Conservation (phyloP, 164 flowering plant species). For the Euptelea pleiosperma region DNA sequence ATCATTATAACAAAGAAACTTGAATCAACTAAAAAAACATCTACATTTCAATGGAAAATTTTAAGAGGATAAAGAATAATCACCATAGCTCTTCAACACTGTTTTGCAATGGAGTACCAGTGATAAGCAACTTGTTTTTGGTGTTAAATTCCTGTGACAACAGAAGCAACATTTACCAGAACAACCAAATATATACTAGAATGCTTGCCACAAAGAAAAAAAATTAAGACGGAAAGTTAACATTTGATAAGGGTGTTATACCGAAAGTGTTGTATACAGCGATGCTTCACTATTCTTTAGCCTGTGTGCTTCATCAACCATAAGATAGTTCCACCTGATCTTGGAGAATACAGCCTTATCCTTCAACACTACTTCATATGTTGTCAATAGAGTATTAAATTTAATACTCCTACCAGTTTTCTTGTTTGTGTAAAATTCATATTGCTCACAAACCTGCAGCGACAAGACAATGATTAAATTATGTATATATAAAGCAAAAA, state of each 20-base stretch:
- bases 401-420: conserved; percentile 61
- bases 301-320: conserved; percentile 99
- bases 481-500: neutral
- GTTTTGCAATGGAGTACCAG: conserved; percentile 98
- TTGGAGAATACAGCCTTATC: conserved; percentile 89
- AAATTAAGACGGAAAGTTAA: neutral
- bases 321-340: conserved; percentile 92
- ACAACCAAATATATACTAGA: neutral
- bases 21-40: too few relatives aligned
- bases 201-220: neutral
- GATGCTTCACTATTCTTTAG: conserved; percentile 97
- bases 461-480: neutral
- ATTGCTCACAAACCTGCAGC: conserved; percentile 87
- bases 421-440: conserved; percentile 74
- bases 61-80: conserved; percentile 10
- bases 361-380: conserved; percentile 93
- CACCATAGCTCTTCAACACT: conserved; percentile 99
- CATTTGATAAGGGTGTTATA: conserved; percentile 19
- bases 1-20: too few relatives aligned
- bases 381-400: conserved; percentile 82
- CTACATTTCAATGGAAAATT: too few relatives aligned
- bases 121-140: conserved; percentile 94
- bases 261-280: conserved; percentile 80
- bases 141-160: conserved; percentile 89
- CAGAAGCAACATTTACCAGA: neutral